phyloP scores from a whole-genome alignment of 352 stramenopile genomes.

The Pythium sp. region DNA sequence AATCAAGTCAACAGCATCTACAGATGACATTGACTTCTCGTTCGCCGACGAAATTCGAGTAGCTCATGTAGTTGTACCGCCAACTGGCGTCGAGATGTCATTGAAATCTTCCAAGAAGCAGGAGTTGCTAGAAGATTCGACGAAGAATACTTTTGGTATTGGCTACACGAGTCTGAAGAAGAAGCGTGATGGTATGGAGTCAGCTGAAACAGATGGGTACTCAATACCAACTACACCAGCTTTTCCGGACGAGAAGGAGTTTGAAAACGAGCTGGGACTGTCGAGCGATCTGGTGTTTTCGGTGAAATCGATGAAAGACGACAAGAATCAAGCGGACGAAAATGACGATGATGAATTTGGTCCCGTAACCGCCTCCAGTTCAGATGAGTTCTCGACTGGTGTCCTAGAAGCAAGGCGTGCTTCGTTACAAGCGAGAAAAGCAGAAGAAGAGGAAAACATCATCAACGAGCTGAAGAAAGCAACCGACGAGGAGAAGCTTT shows the following conservation, averaged over 20 bases:
- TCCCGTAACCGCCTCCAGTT: not conserved
- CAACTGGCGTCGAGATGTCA: conserved; percentile 18
- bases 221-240: conserved; percentile 29
- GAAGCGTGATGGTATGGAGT: conserved; percentile 15
- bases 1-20: conserved; percentile 1
- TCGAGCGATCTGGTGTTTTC: conserved; percentile 37
- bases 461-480: conserved; percentile 40
- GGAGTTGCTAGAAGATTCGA: conserved; percentile 17
- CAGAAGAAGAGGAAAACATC: conserved; percentile 35
- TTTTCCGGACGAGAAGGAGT: conserved; percentile 54
- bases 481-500: conserved; percentile 35
- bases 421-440: conserved; percentile 24
- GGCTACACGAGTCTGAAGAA: conserved; percentile 53
- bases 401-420: conserved; percentile 21
- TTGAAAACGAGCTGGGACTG: conserved; percentile 36
- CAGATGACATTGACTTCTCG: conserved; percentile 19
- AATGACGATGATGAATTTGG: conserved; percentile 44
- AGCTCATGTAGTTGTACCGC: conserved; percentile 26
- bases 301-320: conserved; percentile 15
- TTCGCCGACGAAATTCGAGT: conserved; percentile 34
- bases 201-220: conserved; percentile 19
- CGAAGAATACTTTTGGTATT: conserved; percentile 47
- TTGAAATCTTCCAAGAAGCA: conserved; percentile 23
- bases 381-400: not conserved
- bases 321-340: conserved; percentile 1